These are phyloP conservation scores for Dothiorella sarmentorum DNA, from an alignment of 2,329 filamentous ascomycete genomes.

Conservation along the genomic window DNA sequence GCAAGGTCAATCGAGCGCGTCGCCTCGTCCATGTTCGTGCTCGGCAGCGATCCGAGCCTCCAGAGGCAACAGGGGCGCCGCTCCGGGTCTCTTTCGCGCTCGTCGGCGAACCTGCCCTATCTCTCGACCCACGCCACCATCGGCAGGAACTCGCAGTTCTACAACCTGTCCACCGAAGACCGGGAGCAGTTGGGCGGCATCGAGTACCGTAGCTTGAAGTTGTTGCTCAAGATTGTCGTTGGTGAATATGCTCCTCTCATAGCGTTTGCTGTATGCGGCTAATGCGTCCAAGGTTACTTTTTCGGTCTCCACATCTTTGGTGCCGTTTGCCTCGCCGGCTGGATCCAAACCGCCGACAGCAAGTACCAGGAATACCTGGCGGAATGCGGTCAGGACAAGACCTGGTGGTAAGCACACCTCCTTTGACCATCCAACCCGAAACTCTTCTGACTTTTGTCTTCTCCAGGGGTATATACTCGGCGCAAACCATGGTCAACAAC, in stretches of 20 bases:
- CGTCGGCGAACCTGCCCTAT: constrained; percentile 30
- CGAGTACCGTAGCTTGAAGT: constrained; percentile 50
- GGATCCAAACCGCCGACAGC: constrained; percentile 39
- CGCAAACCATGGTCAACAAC: constrained; percentile 53
- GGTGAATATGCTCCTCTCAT: constrained; percentile 30
- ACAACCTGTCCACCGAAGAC: constrained; percentile 42
- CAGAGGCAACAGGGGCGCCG: background rate
- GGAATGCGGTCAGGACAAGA: constrained; percentile 39
- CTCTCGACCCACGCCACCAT: constrained; percentile 45
- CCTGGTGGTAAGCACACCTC: constrained; percentile 52
- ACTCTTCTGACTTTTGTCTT: background rate
- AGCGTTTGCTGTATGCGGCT: constrained; percentile 20
- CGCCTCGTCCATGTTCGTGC: constrained; percentile 42
- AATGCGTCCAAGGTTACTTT: constrained; percentile 39
- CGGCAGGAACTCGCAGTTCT: constrained; percentile 47
- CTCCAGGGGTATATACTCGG: constrained; percentile 34
- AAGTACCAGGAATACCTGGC: constrained; percentile 44
- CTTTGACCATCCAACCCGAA: background rate
- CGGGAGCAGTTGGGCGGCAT: constrained; percentile 50
- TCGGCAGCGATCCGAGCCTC: constrained; percentile 26
- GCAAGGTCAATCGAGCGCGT: constrained; percentile 39
- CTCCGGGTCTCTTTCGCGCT: background rate
- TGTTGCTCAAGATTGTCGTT: constrained; percentile 47
- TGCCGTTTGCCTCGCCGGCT: constrained; percentile 47
- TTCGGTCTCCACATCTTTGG: constrained; percentile 48